phyloP scores from a whole-genome alignment of 1,139 yeast species.

The Pichia sp. region DNA sequence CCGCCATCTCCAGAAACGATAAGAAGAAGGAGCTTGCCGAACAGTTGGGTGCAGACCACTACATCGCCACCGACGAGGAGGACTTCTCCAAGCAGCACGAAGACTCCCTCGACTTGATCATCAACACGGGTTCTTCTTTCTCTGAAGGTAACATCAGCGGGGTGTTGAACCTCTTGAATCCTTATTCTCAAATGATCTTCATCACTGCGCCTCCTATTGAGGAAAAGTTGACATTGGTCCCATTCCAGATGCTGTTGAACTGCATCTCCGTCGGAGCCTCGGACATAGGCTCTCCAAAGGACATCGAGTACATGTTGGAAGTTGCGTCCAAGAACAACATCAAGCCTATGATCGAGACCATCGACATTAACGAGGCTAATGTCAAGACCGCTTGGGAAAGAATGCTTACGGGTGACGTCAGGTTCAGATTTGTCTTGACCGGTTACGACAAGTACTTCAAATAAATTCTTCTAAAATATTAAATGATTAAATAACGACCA shows the following conservation, averaged over 20 bases:
- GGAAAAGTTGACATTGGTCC: slow-evolving; percentile 28
- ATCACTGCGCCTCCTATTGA: slow-evolving; percentile 44
- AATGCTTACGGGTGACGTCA: slow-evolving; percentile 51
- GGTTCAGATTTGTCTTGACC: slow-evolving; percentile 61
- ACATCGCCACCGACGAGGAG: slow-evolving; percentile 44
- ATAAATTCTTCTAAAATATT: neutral
- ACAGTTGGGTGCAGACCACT: slow-evolving; percentile 49
- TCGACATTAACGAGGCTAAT: slow-evolving; percentile 47
- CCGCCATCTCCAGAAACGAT: slow-evolving; percentile 48
- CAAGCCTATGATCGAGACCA: slow-evolving; percentile 55
- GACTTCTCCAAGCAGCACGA: slow-evolving; percentile 32
- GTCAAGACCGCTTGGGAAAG: slow-evolving; percentile 48
- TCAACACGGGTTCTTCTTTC: slow-evolving; percentile 46
- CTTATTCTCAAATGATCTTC: slow-evolving; percentile 40
- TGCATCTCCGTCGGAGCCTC: slow-evolving; percentile 37
- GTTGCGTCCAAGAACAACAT: slow-evolving; percentile 50
- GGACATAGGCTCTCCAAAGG: slow-evolving; percentile 41
- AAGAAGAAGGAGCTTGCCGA: slow-evolving; percentile 46
- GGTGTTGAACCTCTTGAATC: slow-evolving; percentile 36
- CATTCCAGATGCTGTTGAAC: slow-evolving; percentile 30
- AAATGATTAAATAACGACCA: too few relatives aligned
- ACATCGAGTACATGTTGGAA: slow-evolving; percentile 51
- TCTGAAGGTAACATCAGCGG: slow-evolving; percentile 35
- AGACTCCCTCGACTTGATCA: slow-evolving; percentile 43
- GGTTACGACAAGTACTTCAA: slow-evolving; percentile 40